These are phyloP conservation scores for Leccinum truebloodii DNA, from an alignment of 768 basidiomycete species.

Conservation along the genomic window DNA sequence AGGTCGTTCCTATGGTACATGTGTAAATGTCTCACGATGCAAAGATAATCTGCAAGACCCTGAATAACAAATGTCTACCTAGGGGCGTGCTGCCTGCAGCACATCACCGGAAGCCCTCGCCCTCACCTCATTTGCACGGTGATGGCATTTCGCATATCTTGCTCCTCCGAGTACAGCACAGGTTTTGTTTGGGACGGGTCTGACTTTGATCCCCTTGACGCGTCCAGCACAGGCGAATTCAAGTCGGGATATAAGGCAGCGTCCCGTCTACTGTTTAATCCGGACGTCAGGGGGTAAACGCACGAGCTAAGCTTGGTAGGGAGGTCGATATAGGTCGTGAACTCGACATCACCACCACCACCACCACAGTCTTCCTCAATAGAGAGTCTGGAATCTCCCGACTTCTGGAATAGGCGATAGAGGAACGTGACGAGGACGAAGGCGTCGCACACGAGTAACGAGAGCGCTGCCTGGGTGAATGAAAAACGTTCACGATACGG, in stretches of 20 bases:
- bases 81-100: background rate
- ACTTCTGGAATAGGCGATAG: slow-evolving; percentile 14
- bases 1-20: background rate
- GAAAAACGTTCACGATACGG: background rate
- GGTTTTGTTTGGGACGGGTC: background rate
- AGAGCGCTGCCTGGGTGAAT: slow-evolving; percentile 16
- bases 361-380: background rate
- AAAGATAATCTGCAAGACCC: background rate
- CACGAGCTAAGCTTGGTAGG: slow-evolving; percentile 17
- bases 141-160: background rate
- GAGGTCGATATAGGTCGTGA: slow-evolving; percentile 21
- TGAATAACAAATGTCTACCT: background rate
- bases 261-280: background rate
- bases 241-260: background rate
- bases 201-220: background rate
- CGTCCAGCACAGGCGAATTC: background rate
- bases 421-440: slow-evolving; percentile 21
- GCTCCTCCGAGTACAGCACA: too few relatives aligned
- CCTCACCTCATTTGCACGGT: background rate
- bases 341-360: background rate
- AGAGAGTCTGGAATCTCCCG: background rate
- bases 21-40: background rate
- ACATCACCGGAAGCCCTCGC: background rate
- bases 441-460: slow-evolving; percentile 24
- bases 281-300: background rate